phyloP scores from a whole-genome alignment of 2,329 filamentous ascomycete genomes.

The Penicillium polonicum region DNA sequence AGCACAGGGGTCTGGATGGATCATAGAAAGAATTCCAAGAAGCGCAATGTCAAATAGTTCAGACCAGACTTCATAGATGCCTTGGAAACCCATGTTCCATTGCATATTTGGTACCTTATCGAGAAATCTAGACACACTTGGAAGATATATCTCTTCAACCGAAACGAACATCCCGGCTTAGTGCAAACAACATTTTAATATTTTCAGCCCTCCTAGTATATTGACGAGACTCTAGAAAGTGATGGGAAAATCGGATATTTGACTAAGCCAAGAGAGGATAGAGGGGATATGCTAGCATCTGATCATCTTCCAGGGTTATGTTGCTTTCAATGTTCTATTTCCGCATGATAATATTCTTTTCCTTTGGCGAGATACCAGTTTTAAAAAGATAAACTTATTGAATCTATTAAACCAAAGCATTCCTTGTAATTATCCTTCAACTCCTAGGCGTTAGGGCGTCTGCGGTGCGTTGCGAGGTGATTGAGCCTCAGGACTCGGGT shows the following conservation, averaged over 20 bases:
- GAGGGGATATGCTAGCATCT: not conserved
- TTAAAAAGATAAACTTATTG: not conserved
- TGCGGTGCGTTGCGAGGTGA: not conserved
- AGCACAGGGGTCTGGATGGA: not conserved
- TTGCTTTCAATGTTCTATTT: not conserved
- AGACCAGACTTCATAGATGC: not conserved
- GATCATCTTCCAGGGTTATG: not conserved
- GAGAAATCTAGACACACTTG: not conserved
- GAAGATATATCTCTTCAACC: not conserved
- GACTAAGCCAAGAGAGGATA: not conserved
- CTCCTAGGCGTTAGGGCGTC: not conserved
- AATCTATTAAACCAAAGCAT: not conserved
- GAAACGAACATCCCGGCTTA: not conserved
- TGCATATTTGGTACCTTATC: not conserved
- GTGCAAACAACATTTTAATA: not conserved
- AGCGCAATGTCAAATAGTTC: not conserved
- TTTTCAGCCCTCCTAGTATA: not conserved
- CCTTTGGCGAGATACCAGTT: no score
- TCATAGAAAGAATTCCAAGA: not conserved
- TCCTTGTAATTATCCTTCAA: not conserved
- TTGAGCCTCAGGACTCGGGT: slow-evolving; percentile 1
- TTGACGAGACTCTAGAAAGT: not conserved
- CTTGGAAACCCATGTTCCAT: not conserved
- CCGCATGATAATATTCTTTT: not conserved
- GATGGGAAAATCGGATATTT: not conserved